phyloP scores from a whole-genome alignment of 345 rosid genomes.

The Hibiscus tridactylites region DNA sequence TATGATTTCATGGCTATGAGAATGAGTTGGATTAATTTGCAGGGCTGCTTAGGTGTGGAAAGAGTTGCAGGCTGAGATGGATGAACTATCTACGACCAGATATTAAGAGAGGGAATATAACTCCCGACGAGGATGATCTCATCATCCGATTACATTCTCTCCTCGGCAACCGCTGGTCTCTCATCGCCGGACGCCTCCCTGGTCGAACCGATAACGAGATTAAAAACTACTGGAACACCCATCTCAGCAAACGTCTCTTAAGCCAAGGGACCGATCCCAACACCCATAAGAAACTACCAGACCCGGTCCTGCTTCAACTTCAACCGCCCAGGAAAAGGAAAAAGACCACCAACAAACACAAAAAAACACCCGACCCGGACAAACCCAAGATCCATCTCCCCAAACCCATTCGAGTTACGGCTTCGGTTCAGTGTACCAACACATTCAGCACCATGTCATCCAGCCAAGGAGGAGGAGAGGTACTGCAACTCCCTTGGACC shows the following conservation, averaged over 20 bases:
- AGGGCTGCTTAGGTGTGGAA: slow-evolving; percentile 58
- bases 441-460: background rate
- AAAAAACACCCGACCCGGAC: background rate
- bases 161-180: slow-evolving; percentile 62
- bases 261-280: slow-evolving; percentile 28
- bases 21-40: background rate
- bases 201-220: slow-evolving; percentile 75
- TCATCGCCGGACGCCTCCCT: slow-evolving; percentile 54
- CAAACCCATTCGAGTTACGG: slow-evolving; percentile 31
- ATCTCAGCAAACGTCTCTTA: slow-evolving; percentile 36
- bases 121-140: slow-evolving; percentile 50
- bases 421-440: slow-evolving; percentile 12
- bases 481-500: slow-evolving; percentile 8
- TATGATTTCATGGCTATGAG: too few species aligned
- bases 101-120: slow-evolving; percentile 53
- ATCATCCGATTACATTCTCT: slow-evolving; percentile 47
- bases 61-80: slow-evolving; percentile 66
- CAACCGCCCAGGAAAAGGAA: background rate
- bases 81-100: slow-evolving; percentile 60
- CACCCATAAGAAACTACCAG: slow-evolving; percentile 29
- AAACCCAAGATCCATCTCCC: slow-evolving; percentile 42
- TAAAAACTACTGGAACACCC: slow-evolving; percentile 56
- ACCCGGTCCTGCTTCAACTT: background rate
- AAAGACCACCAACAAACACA: background rate
- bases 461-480: slow-evolving; percentile 16